phyloP scores from a whole-genome alignment of 1,139 yeast species.

The Nakaseomyces delphensis region DNA sequence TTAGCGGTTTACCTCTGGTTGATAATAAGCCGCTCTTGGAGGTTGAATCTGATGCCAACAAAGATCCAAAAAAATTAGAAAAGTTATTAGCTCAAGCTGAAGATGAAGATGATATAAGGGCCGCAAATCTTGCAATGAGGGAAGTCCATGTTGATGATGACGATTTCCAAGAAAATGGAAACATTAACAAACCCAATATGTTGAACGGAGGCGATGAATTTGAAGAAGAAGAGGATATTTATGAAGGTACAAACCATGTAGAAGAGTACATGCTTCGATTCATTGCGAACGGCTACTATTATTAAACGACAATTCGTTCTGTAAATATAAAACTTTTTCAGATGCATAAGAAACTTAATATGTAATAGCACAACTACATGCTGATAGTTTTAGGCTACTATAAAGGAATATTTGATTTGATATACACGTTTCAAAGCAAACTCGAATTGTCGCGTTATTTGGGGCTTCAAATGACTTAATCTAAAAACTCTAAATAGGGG shows the following conservation, averaged over 20 bases:
- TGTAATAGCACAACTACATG: no score
- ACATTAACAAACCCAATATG: slow-evolving; percentile 7
- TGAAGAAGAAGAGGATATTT: slow-evolving; percentile 40
- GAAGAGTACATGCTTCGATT: slow-evolving; percentile 95
- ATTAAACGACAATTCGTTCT: no score
- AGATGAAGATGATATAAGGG: slow-evolving; percentile 90
- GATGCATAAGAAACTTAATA: no score
- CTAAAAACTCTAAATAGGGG: no score
- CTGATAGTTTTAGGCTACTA: no score
- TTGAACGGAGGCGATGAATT: slow-evolving; percentile 12
- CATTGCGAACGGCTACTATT: slow-evolving; percentile 74
- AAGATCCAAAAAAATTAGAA: slow-evolving; percentile 42
- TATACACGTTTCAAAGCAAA: no score
- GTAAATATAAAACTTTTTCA: neutral
- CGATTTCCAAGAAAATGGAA: slow-evolving; percentile 54
- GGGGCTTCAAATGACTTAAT: no score
- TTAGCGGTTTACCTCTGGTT: slow-evolving; percentile 27
- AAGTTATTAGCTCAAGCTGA: slow-evolving; percentile 83
- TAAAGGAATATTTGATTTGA: neutral
- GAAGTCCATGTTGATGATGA: slow-evolving; percentile 80
- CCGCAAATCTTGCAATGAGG: slow-evolving; percentile 81
- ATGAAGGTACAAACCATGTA: slow-evolving; percentile 76
- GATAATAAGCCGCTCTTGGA: slow-evolving; percentile 33
- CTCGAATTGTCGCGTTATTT: no score
- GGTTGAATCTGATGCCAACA: slow-evolving; percentile 28